Evolutionary conservation across 2,329 filamentous ascomycete genomes (phyloP), one percentile per base, ranked within the genome.

Genomic region (Stemphylium beticola): DNA sequence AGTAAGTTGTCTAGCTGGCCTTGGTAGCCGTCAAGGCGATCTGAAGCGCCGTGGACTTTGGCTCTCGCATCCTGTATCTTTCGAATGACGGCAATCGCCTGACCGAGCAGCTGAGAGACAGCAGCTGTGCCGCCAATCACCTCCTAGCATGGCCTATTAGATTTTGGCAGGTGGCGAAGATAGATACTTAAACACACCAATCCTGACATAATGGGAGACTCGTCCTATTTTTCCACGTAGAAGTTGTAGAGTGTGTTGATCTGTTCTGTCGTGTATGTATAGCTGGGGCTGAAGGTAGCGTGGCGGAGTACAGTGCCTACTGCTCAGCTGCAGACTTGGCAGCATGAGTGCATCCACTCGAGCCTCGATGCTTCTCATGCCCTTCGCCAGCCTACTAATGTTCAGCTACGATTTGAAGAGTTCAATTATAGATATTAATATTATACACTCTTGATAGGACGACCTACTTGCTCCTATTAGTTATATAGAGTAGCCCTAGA

Each of bases 21-120:
- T 43, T 54, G 14, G 32, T 54, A 48, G 12, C 51, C 37, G 15
- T 49, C 44, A 32, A 54, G 51, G 37, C 39, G 44, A 32, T 24
- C 38, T 36, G 44, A 49, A n/a, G 37, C 45, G 38, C 52, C 40
- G 45, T 45, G 33, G 4, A 49, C 52, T 45, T 44, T 55, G 33
- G 37, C 44, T 40, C 52, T 55, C 41, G 45, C 45, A 40, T 55
- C 52, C 34, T 40, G 52, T 38, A 50, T 50, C 52, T 46, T 50
- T 46, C 50, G 40, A 29, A 55, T 41, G 29, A 55, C 44, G 18
- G 52, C 29, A 24, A 46, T 49, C 12, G 41, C 29, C 29, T 44
- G 29, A 44, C 29, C 43, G 44, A 52, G 49, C n/a, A 41, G 34
- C 49, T 52, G 34, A 20, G 33, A 52, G 33, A 52, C 34, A 38